Conservation (phyloP, 768 basidiomycete genomes). For the Boletus rubroflammeus region DNA sequence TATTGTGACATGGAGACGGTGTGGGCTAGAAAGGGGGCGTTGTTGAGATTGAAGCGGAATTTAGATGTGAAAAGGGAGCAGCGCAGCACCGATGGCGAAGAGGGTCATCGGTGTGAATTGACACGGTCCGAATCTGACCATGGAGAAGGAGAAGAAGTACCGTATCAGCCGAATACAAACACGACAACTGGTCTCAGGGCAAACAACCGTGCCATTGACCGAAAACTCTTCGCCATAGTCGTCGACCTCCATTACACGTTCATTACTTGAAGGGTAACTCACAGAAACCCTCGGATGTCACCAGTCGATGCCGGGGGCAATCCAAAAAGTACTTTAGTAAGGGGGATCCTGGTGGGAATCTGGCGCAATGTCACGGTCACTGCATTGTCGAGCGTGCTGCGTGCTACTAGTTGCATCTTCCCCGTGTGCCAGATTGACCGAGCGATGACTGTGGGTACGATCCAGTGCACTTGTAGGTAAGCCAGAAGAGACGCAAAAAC, state of each 20-base stretch:
- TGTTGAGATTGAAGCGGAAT: background rate
- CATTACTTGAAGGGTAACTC: no score
- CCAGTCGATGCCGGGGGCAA: no score
- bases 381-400: no score
- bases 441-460: background rate
- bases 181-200: no score
- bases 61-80: slow-evolving; percentile 1
- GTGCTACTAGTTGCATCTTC: no score
- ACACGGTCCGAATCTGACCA: background rate
- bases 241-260: no score
- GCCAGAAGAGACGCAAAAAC: background rate
- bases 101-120: background rate
- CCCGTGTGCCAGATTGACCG: background rate
- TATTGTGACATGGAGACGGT: slow-evolving; percentile 1
- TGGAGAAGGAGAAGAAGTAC: background rate
- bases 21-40: background rate
- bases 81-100: background rate
- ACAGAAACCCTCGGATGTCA: no score
- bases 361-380: background rate
- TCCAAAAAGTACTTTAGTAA: no score
- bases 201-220: no score
- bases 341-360: background rate
- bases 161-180: no score
- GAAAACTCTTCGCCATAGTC: no score
- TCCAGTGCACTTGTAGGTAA: background rate